Evolutionary conservation across 306 rosid genomes (phyloP), one percentile per base, ranked within the genome.

Genomic region (Malus orientalis): DNA sequence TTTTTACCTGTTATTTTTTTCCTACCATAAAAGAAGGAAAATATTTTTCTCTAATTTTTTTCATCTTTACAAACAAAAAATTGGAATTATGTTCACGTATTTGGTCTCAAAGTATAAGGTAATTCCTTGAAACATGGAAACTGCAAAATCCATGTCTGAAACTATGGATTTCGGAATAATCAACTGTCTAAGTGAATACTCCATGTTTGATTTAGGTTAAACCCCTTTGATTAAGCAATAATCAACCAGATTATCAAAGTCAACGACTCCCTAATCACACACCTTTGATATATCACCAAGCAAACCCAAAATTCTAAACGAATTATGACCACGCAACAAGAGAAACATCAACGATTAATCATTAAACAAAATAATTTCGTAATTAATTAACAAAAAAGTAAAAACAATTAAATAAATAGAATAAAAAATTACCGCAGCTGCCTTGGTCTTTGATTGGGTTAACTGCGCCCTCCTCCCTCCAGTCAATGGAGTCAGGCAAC

Each of bases 401-500:
- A 25, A 36, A 5, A 32, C 2, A 2, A 13, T 23, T 3, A 11
- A 18, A 36, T 0, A 7, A 45, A 44, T 3, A 62, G 30, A 13
- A 61, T 15, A 3, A 32, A 16, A 23, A 15, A 68, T 85, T 54
- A 96, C 99, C 99, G 51, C 99, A 96, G 42, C 90, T 78, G 60
- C 90, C 99, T 82, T 96, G 99, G 79, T 96, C 97, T 81, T 96
- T 96, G 84, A 96, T 77, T 10, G 20, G 62, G 27, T 16, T 72
- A 57, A 96, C 97, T 2, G 89, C 99, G 49, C 99, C 99, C 84
- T 91, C 78, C 81, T 88, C 76, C 81, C 99, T 88, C 99, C 99
- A 96, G 82, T 96, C 99, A 72, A 96, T 80, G 22, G 82, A 78
- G 0, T 87, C 92, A 0, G 99, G 99, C 76, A 96, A 54, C 3